Evolutionary conservation across 768 basidiomycete genomes (phyloP), one percentile per base, ranked within the genome.

Genomic region (Mycena floridula): DNA sequence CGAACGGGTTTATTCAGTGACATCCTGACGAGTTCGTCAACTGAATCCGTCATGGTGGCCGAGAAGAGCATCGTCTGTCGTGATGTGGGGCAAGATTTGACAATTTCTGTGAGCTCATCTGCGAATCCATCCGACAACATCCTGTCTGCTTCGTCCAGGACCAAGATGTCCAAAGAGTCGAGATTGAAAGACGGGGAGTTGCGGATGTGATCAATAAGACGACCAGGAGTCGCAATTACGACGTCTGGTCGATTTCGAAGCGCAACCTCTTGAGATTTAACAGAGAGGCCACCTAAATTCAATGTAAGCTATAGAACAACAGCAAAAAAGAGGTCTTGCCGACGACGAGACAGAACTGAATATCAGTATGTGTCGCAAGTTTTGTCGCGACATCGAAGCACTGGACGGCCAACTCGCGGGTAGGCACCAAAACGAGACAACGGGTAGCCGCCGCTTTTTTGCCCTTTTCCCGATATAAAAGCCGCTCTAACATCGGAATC

Each of bases 31-130:
- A 99, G 77, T 57, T 93, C 85, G 54, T 96, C 90, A 7, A 98
- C 87, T 1, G 88, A 86, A 62, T 99, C 96, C 4, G 94, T 97
- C 88, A 98, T 98, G 1, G 96, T 99, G 2, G 96, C 96, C 1
- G 93, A 96, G 66, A 99, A 99, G 27, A 99, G 74, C 92, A 99
- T 95, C 3, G 96, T 98, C 61, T 98, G 96, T 27, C 96, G 79
- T 21, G 86, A 85, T 18, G 64, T 64, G 2, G 93, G 93, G 59
- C 93, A 96, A 15, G 88, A 78, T 55, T 83, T 85, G 65, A 98
- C 82, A 54, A 99, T 96, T 65, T 99, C 96, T 15, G 79, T 70
- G 25, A 99, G 72, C 62, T 98, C 96, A 60, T 94, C 96, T 6
- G 86, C 81, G 67, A 98, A 99, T 22, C 94, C 96, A 62, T 93